Base-by-base conservation (phyloP, 2,329 filamentous ascomycete species). In the Berkeleyomyces basicola region DNA sequence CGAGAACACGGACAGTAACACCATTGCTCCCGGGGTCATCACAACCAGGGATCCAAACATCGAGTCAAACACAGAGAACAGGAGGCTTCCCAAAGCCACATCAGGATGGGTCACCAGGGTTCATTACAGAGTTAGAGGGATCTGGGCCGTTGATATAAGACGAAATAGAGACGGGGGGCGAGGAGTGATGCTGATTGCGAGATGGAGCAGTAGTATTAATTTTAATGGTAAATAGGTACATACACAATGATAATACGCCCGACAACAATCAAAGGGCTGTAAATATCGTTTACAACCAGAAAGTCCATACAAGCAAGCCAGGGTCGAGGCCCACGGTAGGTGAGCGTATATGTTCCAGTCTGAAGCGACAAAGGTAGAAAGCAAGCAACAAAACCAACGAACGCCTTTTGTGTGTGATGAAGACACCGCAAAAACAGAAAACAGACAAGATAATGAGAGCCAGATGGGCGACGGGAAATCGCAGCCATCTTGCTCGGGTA, bases 371-470 rank as follows among this genome's bases (percentile, higher is more conserved):
- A 14, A 42, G 55, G 46, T 23, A 37, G 16, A 44, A 61, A 57
- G 3, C 6, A 43, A 62, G 44, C 16, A 46, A 53, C 53, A 44
- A 3, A 53, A 23, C 42, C 53, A 53, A 59, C 57, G 57, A 63
- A 60, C 61, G 61, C 61, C 61, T 59, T 59, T 63, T 63, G 37
- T 55, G 61, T 44, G 58, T 31, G 39, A 5, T 23, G n/a, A 59
- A 46, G 44, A 53, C 53, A 39, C 57, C 10, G 33, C 9, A 49
- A 53, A 53, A 53, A 39, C 57, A n/a, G 10, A 36, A 16, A 37
- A 31, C 16, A 58, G 11, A 43, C 31, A 58, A 36, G 14, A 58
- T 5, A 31, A 36, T 4, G 37, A 57, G 31, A 37, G n/a, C 2
- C 37, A 58, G 40, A 43, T 16, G n/a, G 37, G 6, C 23, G 23